Evolutionary conservation across 208 protist species (phyloP).

Genomic region (Trypanosomatidae sp.): DNA sequence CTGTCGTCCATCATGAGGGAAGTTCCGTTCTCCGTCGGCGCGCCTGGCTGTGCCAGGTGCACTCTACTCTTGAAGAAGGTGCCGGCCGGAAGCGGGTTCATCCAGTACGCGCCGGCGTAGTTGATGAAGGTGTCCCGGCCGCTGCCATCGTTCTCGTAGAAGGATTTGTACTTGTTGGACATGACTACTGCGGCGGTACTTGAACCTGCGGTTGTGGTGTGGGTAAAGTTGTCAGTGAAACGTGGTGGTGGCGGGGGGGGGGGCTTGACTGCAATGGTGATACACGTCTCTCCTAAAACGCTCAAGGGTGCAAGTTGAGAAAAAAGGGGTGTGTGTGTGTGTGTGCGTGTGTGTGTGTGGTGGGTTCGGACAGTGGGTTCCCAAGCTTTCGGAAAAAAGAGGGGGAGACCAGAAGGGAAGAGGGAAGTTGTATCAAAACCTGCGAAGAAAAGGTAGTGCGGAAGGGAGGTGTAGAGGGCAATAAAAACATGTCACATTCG

Average conservation of each 20-base stretch:
- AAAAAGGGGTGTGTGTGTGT: no score
- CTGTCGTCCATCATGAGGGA: slow-evolving; percentile 14
- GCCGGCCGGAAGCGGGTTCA: slow-evolving; percentile 76
- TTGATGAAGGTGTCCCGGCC: slow-evolving; percentile 85
- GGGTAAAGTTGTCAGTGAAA: not conserved
- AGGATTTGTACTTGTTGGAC: slow-evolving; percentile 16
- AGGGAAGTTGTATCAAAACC: not conserved
- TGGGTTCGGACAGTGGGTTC: not conserved
- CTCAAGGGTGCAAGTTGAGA: not conserved
- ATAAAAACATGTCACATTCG: not conserved
- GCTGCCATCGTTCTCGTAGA: slow-evolving; percentile 64
- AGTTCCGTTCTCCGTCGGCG: slow-evolving; percentile 1
- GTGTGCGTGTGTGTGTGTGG: no score
- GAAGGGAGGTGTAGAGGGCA: not conserved
- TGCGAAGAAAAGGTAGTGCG: not conserved
- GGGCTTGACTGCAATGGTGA: not conserved
- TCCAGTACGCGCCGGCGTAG: slow-evolving; percentile 72
- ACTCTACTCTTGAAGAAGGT: slow-evolving; percentile 41
- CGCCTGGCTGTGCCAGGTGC: not conserved
- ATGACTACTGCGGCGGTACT: not conserved
- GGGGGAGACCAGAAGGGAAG: not conserved
- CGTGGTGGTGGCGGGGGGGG: not conserved
- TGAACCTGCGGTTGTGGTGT: not conserved
- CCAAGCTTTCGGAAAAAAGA: not conserved
- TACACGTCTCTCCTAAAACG: not conserved